These are phyloP conservation scores for Anastatica hierochuntica DNA, from an alignment of 345 rosid genomes.

Conservation along the genomic window DNA sequence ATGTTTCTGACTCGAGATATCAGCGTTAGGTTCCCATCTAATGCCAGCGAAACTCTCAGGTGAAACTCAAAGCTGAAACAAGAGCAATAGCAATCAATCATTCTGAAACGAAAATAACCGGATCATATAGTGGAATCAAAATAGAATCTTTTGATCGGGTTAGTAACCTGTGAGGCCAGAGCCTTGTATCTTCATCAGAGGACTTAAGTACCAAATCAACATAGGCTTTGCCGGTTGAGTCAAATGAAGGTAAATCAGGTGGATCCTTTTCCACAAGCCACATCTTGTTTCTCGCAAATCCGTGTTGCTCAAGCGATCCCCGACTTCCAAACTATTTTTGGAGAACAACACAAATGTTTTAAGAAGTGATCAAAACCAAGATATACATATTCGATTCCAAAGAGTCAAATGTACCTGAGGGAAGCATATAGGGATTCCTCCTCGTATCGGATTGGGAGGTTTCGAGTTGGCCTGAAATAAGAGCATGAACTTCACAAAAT, in stretches of 20 bases:
- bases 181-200: conserved; percentile 70
- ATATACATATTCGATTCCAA: no score
- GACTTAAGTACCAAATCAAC: conserved; percentile 69
- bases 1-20: conserved; percentile 82
- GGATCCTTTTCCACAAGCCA: conserved; percentile 75
- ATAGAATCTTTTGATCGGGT: no score
- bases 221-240: conserved; percentile 43
- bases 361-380: background rate
- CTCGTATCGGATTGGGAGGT: conserved; percentile 76
- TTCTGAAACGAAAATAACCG: background rate
- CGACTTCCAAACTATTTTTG: conserved; percentile 63
- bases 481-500: background rate
- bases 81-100: background rate
- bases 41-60: conserved; percentile 55
- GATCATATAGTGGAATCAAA: background rate
- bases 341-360: background rate
- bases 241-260: conserved; percentile 46
- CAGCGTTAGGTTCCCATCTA: conserved; percentile 61
- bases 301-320: conserved; percentile 80
- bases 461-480: conserved; percentile 54
- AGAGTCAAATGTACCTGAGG: conserved; percentile 66
- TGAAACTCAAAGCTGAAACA: conserved; percentile 87
- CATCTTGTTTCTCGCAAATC: conserved; percentile 82
- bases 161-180: conserved; percentile 96
- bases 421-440: conserved; percentile 92